Evolutionary conservation across 23 red algal species (phyloP), one percentile per base, ranked within the genome.

Genomic region (Agarophyton chilense): DNA sequence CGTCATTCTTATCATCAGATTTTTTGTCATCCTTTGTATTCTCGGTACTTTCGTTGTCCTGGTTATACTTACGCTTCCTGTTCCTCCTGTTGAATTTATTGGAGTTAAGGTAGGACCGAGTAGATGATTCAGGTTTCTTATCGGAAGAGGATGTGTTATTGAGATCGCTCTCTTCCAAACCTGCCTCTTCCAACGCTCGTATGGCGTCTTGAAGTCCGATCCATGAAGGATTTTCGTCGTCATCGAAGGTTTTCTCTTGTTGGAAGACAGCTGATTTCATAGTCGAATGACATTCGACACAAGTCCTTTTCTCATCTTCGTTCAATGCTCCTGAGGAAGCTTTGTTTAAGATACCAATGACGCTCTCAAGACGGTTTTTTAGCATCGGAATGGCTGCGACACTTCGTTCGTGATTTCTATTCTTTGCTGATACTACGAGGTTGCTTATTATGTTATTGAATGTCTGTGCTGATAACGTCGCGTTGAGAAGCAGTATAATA

Each of bases 181-280:
- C 5, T 29, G 52, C 46, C 31, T 87, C 66, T 44, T 75, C 40
- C 10, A 87, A 46, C 8, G 66, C 83, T 25, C 1, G 10, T 14
- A 87, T 56, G 4, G 64, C 64, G 51, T 87, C 57, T 36, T 83
- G 79, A n/a, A 66, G 43, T 10, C 29, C 55, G 24, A 83, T 65
- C 31, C 44, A 67, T 19, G 31, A 41, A 10, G 3, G 3, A 0
- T 13, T 8, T 66, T 67, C 36, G 58, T 39, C 58, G 31, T 68
- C n/a, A 16, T 67, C 32, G 36, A 35, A 67, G 22, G 62, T 4
- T 57, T 29, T 14, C 45, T 57, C 58, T n/a, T 9, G 58, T 21
- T 31, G 77, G 3, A 21, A 13, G n/a, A 44, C 14, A 4, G 16
- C 17, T 31, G 22, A 4, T 81, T 31, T 1, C 46, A 3, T 25